Conservation (phyloP, 1,284 basidiomycete genomes). For the Meira miltonrushii region DNA sequence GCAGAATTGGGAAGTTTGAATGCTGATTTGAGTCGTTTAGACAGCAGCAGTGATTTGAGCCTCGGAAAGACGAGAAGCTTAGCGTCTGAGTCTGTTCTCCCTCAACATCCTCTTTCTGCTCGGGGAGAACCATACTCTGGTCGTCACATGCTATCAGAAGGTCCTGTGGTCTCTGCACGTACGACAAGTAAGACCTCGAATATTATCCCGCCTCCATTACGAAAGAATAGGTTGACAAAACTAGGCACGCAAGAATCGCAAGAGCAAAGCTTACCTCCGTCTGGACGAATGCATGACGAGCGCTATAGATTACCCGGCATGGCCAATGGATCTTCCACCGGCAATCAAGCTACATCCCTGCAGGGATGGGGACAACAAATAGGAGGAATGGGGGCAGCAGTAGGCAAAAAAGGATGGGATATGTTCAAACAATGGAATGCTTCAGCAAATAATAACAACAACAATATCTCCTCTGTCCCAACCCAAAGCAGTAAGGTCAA, state of each 20-base stretch:
- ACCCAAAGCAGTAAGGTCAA: not conserved
- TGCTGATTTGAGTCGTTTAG: too few species aligned
- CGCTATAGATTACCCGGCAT: not conserved
- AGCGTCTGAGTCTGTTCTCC: too few species aligned
- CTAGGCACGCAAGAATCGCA: not conserved
- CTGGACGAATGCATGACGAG: not conserved
- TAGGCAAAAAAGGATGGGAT: conserved; percentile 37
- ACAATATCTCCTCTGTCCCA: conserved; percentile 16
- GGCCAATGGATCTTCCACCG: not conserved
- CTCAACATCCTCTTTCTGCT: too few species aligned
- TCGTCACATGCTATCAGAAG: too few species aligned
- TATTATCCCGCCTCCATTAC: too few species aligned
- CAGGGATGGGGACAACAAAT: conserved; percentile 16
- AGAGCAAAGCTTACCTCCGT: not conserved
- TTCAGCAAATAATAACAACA: conserved; percentile 3
- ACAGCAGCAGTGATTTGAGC: too few species aligned
- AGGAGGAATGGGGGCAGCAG: conserved; percentile 32
- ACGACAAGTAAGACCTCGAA: too few species aligned
- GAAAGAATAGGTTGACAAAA: not conserved
- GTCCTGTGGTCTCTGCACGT: too few species aligned
- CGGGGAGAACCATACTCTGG: too few species aligned
- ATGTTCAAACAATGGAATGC: conserved; percentile 23
- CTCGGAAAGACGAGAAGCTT: too few species aligned
- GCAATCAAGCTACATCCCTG: conserved; percentile 20
- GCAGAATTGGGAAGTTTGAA: too few species aligned